A percentile compares a stretch with the other conserved stretches of the same genome.
Conservation (phyloP, 257 asterid genomes). For the Catharanthus roseus region DNA sequence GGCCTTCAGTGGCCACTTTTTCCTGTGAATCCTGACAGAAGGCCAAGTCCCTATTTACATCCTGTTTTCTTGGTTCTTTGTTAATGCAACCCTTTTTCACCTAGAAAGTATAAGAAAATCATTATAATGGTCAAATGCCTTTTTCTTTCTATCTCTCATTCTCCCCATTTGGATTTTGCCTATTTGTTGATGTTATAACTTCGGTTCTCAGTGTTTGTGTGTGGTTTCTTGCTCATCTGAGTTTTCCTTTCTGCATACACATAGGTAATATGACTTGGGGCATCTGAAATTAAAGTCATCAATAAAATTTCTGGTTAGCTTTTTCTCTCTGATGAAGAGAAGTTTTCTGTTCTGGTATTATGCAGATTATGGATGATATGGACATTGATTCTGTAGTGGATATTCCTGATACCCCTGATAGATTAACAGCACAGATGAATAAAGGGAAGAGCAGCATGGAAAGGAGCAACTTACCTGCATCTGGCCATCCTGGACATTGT, state of each 20-base stretch:
- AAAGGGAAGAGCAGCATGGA: slow-evolving; percentile 7
- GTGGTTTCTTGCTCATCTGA: background rate
- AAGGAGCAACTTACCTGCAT: slow-evolving; percentile 23
- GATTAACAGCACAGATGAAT: slow-evolving; percentile 29
- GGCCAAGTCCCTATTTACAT: background rate
- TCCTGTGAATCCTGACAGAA: background rate
- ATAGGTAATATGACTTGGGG: background rate
- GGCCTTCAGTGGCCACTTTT: background rate
- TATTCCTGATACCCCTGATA: slow-evolving; percentile 82
- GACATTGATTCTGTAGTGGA: slow-evolving; percentile 44
- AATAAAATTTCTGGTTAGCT: background rate
- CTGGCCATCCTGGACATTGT: slow-evolving; percentile 20
- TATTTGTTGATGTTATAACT: background rate
- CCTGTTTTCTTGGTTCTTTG: background rate
- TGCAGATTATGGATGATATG: slow-evolving; percentile 65
- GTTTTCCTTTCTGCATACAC: background rate
- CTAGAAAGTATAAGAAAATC: background rate
- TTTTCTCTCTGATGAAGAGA: background rate
- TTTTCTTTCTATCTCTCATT: background rate
- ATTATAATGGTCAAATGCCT: background rate
- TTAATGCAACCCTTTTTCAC: background rate
- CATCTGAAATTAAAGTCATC: background rate
- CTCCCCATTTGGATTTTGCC: background rate
- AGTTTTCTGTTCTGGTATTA: background rate
- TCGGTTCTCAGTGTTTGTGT: no score